These are phyloP conservation scores for Metarhizium sp. DNA, from an alignment of 2,329 filamentous ascomycete genomes.

Conservation along the genomic window DNA sequence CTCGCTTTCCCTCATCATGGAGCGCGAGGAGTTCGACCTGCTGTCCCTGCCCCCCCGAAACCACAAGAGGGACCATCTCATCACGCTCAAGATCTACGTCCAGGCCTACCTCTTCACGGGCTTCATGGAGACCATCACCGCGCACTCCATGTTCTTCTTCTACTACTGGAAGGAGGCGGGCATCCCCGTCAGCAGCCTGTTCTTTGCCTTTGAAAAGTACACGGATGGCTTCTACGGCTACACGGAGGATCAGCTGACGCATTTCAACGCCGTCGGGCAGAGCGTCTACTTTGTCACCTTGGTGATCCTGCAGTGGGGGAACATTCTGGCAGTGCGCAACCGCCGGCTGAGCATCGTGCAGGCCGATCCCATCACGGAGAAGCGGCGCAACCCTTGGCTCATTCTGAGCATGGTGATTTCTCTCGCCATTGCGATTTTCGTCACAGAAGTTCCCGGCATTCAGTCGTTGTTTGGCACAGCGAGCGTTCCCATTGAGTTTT, in stretches of 20 bases:
- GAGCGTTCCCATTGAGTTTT: constrained; percentile 40
- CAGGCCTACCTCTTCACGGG: constrained; percentile 45
- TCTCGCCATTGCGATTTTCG: constrained; percentile 41
- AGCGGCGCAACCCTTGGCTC: constrained; percentile 41
- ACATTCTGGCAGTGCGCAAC: constrained; percentile 41
- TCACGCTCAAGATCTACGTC: constrained; percentile 40
- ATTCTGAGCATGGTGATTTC: constrained; percentile 35
- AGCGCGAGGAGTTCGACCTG: constrained; percentile 45
- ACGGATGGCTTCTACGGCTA: constrained; percentile 39
- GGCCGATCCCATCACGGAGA: constrained; percentile 36
- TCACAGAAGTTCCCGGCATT: constrained; percentile 40
- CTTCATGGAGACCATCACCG: constrained; percentile 38
- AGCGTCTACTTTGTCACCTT: constrained; percentile 45
- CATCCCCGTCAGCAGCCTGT: constrained; percentile 36
- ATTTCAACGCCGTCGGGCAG: constrained; percentile 40
- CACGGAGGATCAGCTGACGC: constrained; percentile 30
- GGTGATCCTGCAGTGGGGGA: constrained; percentile 45
- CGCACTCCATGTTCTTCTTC: constrained; percentile 44
- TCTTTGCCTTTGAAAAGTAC: constrained; percentile 41
- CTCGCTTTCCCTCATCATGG: constrained; percentile 42
- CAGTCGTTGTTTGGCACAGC: constrained; percentile 39
- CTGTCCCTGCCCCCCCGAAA: constrained; percentile 40
- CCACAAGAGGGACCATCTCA: constrained; percentile 39
- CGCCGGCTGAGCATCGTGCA: constrained; percentile 42
- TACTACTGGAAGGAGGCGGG: constrained; percentile 39